These are phyloP conservation scores for Leptographium radiaticola DNA, from an alignment of 2,329 filamentous ascomycete species.

Conservation along the genomic window DNA sequence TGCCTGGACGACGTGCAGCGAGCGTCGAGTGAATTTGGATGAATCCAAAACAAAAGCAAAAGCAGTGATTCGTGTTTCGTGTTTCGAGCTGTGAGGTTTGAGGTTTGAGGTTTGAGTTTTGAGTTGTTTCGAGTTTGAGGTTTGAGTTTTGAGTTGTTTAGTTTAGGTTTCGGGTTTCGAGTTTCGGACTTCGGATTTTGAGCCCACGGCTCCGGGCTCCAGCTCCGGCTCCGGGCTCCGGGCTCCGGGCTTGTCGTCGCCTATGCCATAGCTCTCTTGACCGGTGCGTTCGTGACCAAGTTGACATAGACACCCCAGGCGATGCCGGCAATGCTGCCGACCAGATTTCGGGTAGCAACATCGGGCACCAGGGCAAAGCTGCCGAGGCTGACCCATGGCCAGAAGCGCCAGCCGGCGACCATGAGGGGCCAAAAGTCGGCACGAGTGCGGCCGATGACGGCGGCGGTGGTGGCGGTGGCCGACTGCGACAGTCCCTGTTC, in stretches of 20 bases:
- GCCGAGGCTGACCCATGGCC: constrained; percentile 53
- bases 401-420: constrained; percentile 56
- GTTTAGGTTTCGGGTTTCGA: too few relatives aligned
- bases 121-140: too few relatives aligned
- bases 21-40: too few relatives aligned
- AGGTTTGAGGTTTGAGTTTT: too few relatives aligned
- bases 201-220: too few relatives aligned
- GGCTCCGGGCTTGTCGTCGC: too few relatives aligned
- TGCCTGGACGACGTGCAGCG: not conserved
- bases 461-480: constrained; percentile 11
- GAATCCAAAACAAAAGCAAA: too few relatives aligned
- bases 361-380: constrained; percentile 54
- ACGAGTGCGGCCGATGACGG: constrained; percentile 21
- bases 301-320: constrained; percentile 62
- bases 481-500: not conserved
- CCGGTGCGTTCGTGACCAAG: constrained; percentile 23
- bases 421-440: constrained; percentile 53
- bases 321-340: constrained; percentile 54
- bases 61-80: too few relatives aligned
- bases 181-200: too few relatives aligned
- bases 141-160: too few relatives aligned
- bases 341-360: constrained; percentile 50
- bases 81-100: too few relatives aligned
- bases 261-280: not conserved
- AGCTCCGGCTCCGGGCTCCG: too few relatives aligned